Evolutionary conservation across 306 rosid species (phyloP), one percentile per base, ranked within the genome.

Genomic region (Acacia crassicarpa): DNA sequence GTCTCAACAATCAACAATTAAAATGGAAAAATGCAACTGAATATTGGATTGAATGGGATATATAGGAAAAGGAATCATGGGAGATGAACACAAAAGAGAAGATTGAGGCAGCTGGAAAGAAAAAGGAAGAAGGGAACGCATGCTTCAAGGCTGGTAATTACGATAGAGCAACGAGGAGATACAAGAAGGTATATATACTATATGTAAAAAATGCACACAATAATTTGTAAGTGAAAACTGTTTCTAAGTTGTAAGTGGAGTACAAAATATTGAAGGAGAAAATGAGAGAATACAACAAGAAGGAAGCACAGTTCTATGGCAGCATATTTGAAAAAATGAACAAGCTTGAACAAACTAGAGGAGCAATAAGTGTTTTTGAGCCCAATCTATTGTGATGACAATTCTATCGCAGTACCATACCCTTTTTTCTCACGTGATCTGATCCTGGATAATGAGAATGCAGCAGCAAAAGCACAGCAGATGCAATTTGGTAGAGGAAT

Each of bases 261-360:
- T 91, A 92, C 91, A 89, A 83, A 72, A 86, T 84, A 40, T 74
- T 95, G 87, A 95, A 95, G 91, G 94, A 95, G 79, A 95, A 92
- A 76, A 82, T 95, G 80, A 92, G 88, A 80, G 98, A 95, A 71
- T 87, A 67, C 86, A 92, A 91, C 65, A 95, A 91, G 79, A 95
- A 89, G 74, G 91, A 93, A 32, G 96, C 97, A 58, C 84, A 92
- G 85, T 93, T 95, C 41, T 95, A 95, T 14, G 96, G 98, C 46
- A 90, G 76, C 82, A 95, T 95, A 81, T 93, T 93, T 82, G 96
- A 98, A 0, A 93, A 93, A 78, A 87, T 92, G 96, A 90, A 74
- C 78, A 90, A 84, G 62, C 2, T 82, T 23, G 90, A 87, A 56
- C 89, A 84, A 73, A 74, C 53, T 1, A 85, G 68, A 58, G 48